Evolutionary conservation across 192 early-diverging fungal species (phyloP), one percentile per base, ranked within the genome.

Genomic region (Chytriomyces sp.): DNA sequence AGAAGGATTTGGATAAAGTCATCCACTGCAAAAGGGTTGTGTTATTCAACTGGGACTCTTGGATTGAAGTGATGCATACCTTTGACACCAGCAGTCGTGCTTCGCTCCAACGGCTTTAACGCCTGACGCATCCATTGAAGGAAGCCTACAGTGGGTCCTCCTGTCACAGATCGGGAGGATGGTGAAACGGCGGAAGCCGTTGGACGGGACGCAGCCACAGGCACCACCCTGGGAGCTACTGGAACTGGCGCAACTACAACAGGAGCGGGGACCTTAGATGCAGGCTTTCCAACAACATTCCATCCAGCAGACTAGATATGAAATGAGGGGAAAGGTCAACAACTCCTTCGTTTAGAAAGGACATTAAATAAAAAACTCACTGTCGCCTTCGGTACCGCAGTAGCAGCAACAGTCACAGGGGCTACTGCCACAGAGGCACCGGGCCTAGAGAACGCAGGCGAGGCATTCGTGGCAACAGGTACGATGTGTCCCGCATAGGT

Each of bases 1-100:
- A 87, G 75, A 10, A 87, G 73, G 25, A 87, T 84, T 31, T 62
- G 60, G 39, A 87, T 72, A 75, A 87, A 84, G 33, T 85, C 84
- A 19, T 85, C 84, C 14, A 80, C 86, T 87, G 70, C 19, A 2
- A 36, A 55, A 44, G 5, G 7, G 0, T 49, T 25, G 22, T 19
- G 41, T 61, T n/a, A 61, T 28, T 3, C 6, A 0, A 37, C 0
- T 2, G 19, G 0, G 0, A 10, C 10, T 22, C 17, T 22, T 3
- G 1, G 14, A 70, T 28, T 25, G 36, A 1, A 34, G 55, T 7
- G 33, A 19, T 28, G 26, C 30, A 56, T 64, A 80, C 78, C 80
- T 62, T 82, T 78, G 6, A 82, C 78, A 34, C 77, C 77, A 52
- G 77, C 70, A 4, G 81, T 61, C 4, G 73, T 70, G 71, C 79